These are phyloP conservation scores for Mycena polygramma DNA, from an alignment of 768 basidiomycete genomes.

Conservation along the genomic window DNA sequence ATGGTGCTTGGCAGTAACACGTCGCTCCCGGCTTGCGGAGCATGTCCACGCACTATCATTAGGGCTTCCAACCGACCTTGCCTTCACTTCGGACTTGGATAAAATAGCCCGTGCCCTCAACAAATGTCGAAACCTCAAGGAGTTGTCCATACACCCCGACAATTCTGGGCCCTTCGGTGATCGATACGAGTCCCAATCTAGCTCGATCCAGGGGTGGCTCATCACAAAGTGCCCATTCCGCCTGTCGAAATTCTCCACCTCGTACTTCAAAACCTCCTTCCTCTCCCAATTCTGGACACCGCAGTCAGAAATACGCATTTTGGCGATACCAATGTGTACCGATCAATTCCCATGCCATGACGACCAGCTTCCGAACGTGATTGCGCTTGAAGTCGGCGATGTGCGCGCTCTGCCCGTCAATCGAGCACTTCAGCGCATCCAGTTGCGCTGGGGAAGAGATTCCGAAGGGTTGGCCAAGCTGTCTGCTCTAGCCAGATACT, in stretches of 20 bases:
- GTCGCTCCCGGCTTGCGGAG: constrained; percentile 20
- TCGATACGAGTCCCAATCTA: background rate
- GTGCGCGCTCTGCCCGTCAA: constrained; percentile 4
- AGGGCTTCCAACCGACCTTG: constrained; percentile 8
- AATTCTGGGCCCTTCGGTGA: background rate
- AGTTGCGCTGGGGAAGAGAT: constrained; percentile 17
- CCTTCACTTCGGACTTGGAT: constrained; percentile 13
- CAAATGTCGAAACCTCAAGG: constrained; percentile 30
- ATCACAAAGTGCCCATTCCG: constrained; percentile 28
- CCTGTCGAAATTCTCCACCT: constrained; percentile 32
- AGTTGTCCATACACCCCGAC: constrained; percentile 7
- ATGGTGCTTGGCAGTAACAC: constrained; percentile 25
- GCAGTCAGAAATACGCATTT: constrained; percentile 23
- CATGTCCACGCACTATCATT: constrained; percentile 19
- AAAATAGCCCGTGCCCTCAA: constrained; percentile 26
- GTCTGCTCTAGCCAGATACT: constrained; percentile 16
- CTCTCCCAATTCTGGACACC: constrained; percentile 23
- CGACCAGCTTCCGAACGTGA: constrained; percentile 34
- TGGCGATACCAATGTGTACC: constrained; percentile 14
- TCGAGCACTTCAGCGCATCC: constrained; percentile 33
- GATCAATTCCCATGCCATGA: constrained; percentile 11
- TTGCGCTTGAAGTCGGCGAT: constrained; percentile 27
- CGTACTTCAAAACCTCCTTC: constrained; percentile 25
- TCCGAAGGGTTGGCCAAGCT: background rate
- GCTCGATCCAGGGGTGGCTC: constrained; percentile 29